Evolutionary conservation across 2,329 filamentous ascomycete species (phyloP).

Genomic region (Xylaria sp.): DNA sequence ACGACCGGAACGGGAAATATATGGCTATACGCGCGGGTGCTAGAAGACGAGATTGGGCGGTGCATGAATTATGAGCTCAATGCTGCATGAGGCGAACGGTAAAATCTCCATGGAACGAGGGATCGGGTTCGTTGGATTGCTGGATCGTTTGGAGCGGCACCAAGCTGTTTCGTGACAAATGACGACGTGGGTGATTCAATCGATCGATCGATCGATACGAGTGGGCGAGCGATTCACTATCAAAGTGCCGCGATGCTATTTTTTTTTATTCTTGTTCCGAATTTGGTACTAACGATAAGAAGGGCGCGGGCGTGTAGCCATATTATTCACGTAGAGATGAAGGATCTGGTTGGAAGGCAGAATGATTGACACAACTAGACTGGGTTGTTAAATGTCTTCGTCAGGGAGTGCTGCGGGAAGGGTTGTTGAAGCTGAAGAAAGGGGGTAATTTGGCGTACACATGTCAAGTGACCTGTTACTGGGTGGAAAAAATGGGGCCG

Average conservation of each 20-base stretch:
- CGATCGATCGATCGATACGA: slow-evolving; percentile 5
- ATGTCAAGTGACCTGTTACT: slow-evolving; percentile 27
- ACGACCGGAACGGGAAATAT: not conserved
- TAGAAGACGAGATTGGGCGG: slow-evolving; percentile 27
- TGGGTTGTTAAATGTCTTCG: slow-evolving; percentile 10
- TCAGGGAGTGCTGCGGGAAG: slow-evolving; percentile 6
- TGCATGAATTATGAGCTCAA: slow-evolving; percentile 46
- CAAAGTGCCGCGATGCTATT: not conserved
- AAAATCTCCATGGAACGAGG: slow-evolving; percentile 42
- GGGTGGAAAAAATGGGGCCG: slow-evolving; percentile 19
- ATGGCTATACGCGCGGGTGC: slow-evolving; percentile 14
- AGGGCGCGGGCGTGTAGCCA: slow-evolving; percentile 12
- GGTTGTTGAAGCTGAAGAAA: slow-evolving; percentile 33
- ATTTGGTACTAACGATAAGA: slow-evolving; percentile 3
- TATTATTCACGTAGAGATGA: slow-evolving; percentile 20
- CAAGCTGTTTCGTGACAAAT: slow-evolving; percentile 18
- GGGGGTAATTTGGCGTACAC: slow-evolving; percentile 31
- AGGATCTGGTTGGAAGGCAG: slow-evolving; percentile 7
- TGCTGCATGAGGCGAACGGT: slow-evolving; percentile 32
- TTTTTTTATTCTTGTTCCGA: not conserved
- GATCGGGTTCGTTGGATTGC: slow-evolving; percentile 25
- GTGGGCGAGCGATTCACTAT: slow-evolving; percentile 22
- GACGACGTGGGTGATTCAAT: slow-evolving; percentile 16
- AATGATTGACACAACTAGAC: slow-evolving; percentile 18
- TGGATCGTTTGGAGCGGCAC: slow-evolving; percentile 16